Evolutionary conservation across 768 basidiomycete species (phyloP).

Genomic region (Exidia glandulosa): DNA sequence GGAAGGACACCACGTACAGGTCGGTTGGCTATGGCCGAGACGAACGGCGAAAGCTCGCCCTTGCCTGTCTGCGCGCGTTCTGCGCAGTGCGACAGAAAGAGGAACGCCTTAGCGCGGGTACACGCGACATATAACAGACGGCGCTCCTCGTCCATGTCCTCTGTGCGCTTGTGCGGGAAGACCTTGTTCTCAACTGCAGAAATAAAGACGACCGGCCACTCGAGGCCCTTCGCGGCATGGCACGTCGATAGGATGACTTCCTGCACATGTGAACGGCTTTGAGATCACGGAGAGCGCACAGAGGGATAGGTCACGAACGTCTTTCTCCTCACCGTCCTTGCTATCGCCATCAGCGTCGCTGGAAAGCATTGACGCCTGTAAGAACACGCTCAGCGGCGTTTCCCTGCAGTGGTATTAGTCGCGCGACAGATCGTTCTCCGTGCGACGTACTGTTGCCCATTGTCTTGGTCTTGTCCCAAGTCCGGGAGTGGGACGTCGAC

Average conservation of each 20-base stretch:
- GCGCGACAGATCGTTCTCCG: background rate
- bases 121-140: slow-evolving; percentile 83
- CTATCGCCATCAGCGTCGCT: slow-evolving; percentile 61
- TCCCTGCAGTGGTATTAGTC: slow-evolving; percentile 17
- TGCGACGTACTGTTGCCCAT: background rate
- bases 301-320: slow-evolving; percentile 21
- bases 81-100: slow-evolving; percentile 44
- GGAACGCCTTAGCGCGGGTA: slow-evolving; percentile 66
- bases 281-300: background rate
- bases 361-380: slow-evolving; percentile 74
- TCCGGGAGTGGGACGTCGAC: slow-evolving; percentile 7
- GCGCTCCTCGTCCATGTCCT: slow-evolving; percentile 74
- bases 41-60: slow-evolving; percentile 42
- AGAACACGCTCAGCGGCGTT: slow-evolving; percentile 57
- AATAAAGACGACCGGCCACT: slow-evolving; percentile 85
- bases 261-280: slow-evolving; percentile 31
- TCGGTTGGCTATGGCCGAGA: slow-evolving; percentile 32
- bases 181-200: slow-evolving; percentile 63
- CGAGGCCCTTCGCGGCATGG: slow-evolving; percentile 82
- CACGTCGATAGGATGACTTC: slow-evolving; percentile 81
- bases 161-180: slow-evolving; percentile 64
- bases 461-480: background rate
- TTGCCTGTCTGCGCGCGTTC: slow-evolving; percentile 19
- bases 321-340: slow-evolving; percentile 33
- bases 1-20: slow-evolving; percentile 22